Evolutionary conservation across 495 filamentous ascomycete genomes (phyloP).

Genomic region (Apiosordaria backusii): DNA sequence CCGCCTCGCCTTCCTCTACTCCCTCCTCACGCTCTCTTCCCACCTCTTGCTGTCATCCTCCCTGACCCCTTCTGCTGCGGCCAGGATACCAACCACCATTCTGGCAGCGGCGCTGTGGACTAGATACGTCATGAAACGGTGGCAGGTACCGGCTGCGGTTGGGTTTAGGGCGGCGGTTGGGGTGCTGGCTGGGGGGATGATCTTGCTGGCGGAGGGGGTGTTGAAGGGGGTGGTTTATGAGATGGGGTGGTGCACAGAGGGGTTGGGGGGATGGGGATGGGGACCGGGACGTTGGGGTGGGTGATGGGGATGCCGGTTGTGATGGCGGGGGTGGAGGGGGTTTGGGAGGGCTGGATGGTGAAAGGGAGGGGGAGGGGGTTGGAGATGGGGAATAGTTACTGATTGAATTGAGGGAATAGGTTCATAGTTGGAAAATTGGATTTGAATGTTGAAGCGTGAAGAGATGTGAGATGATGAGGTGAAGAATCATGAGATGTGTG

Average conservation of each 20-base stretch:
- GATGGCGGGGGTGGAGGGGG: slow-evolving; percentile 6
- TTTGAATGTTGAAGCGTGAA: background rate
- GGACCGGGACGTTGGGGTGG: background rate
- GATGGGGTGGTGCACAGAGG: background rate
- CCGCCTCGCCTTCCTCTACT: slow-evolving; percentile 28
- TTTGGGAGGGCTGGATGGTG: background rate
- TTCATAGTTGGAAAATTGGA: background rate
- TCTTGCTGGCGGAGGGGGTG: slow-evolving; percentile 7
- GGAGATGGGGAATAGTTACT: background rate
- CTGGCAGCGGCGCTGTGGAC: slow-evolving; percentile 18
- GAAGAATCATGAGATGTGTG: background rate
- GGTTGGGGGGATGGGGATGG: background rate
- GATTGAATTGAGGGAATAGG: background rate
- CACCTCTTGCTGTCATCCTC: slow-evolving; percentile 12
- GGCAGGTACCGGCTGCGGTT: slow-evolving; percentile 26
- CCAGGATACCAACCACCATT: slow-evolving; percentile 2
- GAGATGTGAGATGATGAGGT: background rate
- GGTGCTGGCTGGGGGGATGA: slow-evolving; percentile 12
- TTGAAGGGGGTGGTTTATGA: background rate
- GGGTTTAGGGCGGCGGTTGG: slow-evolving; percentile 27
- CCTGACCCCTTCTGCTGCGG: background rate
- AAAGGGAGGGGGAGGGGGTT: background rate
- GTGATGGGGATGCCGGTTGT: background rate
- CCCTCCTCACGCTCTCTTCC: slow-evolving; percentile 13
- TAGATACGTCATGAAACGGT: slow-evolving; percentile 14